These are phyloP conservation scores for Hortaea werneckii DNA, from an alignment of 2,329 filamentous ascomycete genomes.

Conservation along the genomic window DNA sequence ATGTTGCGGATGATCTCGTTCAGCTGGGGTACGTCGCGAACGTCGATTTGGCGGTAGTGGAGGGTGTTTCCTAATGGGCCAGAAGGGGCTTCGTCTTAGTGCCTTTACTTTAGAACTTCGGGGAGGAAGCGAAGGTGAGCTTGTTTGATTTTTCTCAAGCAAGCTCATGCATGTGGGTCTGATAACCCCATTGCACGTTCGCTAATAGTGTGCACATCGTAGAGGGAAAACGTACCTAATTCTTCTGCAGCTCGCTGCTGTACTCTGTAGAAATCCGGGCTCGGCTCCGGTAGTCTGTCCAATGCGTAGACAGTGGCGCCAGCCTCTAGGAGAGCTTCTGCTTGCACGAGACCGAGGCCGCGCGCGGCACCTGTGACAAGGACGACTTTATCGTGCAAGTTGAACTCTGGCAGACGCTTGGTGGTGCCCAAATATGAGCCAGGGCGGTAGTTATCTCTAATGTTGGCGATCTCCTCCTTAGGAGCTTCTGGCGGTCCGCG, in stretches of 20 bases:
- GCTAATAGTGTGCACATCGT: background rate
- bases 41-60: constrained; percentile 69
- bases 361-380: constrained; percentile 61
- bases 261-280: constrained; percentile 53
- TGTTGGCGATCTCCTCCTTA: constrained; percentile 18
- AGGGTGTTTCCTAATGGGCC: constrained; percentile 41
- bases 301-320: constrained; percentile 62
- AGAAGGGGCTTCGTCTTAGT: background rate
- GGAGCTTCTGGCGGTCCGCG: constrained; percentile 22
- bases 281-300: constrained; percentile 51
- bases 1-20: constrained; percentile 60
- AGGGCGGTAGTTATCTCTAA: constrained; percentile 22
- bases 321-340: constrained; percentile 64
- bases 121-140: too few species aligned
- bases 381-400: constrained; percentile 55
- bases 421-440: constrained; percentile 26
- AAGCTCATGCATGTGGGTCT: too few species aligned
- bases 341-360: constrained; percentile 63
- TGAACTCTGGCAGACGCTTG: constrained; percentile 59
- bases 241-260: constrained; percentile 53
- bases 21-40: constrained; percentile 59
- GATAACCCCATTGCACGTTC: too few species aligned
- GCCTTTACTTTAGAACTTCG: background rate
- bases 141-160: too few species aligned
- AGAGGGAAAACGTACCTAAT: constrained; percentile 35